phyloP scores from a whole-genome alignment of 495 filamentous ascomycete species.

The Terfezia boudieri region DNA sequence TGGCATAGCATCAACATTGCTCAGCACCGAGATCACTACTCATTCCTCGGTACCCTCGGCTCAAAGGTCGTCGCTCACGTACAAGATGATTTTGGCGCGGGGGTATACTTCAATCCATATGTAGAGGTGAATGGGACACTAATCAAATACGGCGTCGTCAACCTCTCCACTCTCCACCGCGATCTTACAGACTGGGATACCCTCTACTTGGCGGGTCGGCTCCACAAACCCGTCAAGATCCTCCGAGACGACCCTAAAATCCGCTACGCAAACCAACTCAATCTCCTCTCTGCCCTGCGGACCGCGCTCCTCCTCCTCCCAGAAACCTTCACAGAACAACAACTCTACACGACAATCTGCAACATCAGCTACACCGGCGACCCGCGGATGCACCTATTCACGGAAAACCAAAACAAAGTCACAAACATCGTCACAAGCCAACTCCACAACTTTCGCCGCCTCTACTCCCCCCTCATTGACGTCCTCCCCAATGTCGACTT shows the following conservation, averaged over 20 bases:
- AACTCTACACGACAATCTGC: slow-evolving; percentile 74
- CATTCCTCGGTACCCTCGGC: slow-evolving; percentile 58
- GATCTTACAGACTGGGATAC: slow-evolving; percentile 82
- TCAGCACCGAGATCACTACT: slow-evolving; percentile 86
- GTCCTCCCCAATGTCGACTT: slow-evolving; percentile 74
- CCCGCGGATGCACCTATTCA: slow-evolving; percentile 67
- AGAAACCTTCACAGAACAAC: slow-evolving; percentile 57
- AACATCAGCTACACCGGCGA: slow-evolving; percentile 87
- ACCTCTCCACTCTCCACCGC: slow-evolving; percentile 60
- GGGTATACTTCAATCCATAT: slow-evolving; percentile 94
- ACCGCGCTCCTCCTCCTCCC: slow-evolving; percentile 75
- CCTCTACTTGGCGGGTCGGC: slow-evolving; percentile 74
- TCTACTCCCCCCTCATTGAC: slow-evolving; percentile 74
- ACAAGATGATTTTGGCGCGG: slow-evolving; percentile 75
- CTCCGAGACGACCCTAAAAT: slow-evolving; percentile 79
- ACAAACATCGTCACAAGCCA: slow-evolving; percentile 81
- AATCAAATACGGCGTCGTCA: slow-evolving; percentile 95
- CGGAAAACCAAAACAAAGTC: slow-evolving; percentile 84
- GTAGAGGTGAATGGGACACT: slow-evolving; percentile 77
- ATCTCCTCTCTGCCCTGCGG: slow-evolving; percentile 72
- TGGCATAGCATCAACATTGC: slow-evolving; percentile 83
- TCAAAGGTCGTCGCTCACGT: slow-evolving; percentile 61
- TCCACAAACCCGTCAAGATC: slow-evolving; percentile 97
- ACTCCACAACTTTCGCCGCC: slow-evolving; percentile 66
- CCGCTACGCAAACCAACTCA: slow-evolving; percentile 82